Conservation (phyloP, 208 protist species). For the Acanthamoeba lenticulata region DNA sequence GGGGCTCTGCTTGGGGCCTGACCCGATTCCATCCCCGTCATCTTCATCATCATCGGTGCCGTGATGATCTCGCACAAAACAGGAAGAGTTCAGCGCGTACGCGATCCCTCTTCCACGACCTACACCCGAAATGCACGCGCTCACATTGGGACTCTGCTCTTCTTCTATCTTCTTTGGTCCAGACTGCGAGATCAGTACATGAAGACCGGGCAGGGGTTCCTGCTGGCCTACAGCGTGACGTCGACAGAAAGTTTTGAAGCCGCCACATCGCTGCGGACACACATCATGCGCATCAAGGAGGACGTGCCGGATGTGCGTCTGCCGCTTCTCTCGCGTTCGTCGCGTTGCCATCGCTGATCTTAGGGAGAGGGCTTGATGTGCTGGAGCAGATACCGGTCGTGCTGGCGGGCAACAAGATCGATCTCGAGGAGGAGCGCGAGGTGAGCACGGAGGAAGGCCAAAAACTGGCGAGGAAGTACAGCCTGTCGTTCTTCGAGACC, state of each 20-base stretch:
- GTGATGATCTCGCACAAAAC: slow-evolving; percentile 69
- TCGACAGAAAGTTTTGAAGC: slow-evolving; percentile 72
- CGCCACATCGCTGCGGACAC: slow-evolving; percentile 51
- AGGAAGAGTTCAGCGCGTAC: slow-evolving; percentile 83
- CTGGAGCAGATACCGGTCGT: slow-evolving; percentile 79
- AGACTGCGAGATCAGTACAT: slow-evolving; percentile 75
- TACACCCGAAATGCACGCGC: no score
- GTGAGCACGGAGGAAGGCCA: slow-evolving; percentile 69
- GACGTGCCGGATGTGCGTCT: not conserved
- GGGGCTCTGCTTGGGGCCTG: no score
- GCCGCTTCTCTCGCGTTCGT: no score
- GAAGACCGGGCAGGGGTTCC: slow-evolving; percentile 76
- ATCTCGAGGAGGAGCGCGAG: slow-evolving; percentile 71
- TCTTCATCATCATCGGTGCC: not conserved
- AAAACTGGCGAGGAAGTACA: slow-evolving; percentile 67
- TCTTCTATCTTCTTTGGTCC: no score
- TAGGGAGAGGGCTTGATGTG: no score
- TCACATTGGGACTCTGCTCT: no score
- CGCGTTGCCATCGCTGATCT: not conserved
- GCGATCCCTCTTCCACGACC: no score
- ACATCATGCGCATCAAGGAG: slow-evolving; percentile 82
- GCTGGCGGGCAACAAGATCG: slow-evolving; percentile 83
- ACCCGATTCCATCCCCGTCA: not conserved
- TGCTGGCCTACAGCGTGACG: slow-evolving; percentile 77
- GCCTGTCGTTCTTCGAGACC: slow-evolving; percentile 70